Percentiles rank a stretch among this genome's conserved stretches.
Conservation (phyloP, 139 green algal genomes). For the Micractinium sp. region DNA sequence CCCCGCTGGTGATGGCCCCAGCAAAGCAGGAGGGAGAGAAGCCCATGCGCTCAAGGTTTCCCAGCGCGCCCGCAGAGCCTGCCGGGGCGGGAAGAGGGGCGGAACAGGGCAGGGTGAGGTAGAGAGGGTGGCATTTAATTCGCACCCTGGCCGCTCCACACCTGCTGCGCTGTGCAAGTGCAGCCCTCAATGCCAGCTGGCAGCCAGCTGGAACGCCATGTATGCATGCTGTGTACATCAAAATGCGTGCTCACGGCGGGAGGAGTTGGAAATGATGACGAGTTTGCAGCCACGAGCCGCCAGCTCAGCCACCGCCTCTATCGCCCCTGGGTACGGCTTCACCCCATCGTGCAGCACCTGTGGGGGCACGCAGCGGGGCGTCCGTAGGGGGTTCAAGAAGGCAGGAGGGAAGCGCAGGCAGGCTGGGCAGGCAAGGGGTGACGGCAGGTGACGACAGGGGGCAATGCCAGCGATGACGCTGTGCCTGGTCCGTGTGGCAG, state of each 20-base stretch:
- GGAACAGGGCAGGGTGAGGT: background rate
- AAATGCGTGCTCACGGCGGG: slow-evolving; percentile 42
- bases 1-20: slow-evolving; percentile 60
- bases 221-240: background rate
- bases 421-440: too few species aligned
- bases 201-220: background rate
- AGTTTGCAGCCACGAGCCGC: slow-evolving; percentile 56
- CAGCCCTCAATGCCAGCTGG: background rate
- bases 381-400: background rate
- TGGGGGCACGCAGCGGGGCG: background rate
- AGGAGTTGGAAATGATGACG: slow-evolving; percentile 88
- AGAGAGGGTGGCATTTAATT: background rate
- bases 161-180: background rate
- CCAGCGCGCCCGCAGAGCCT: slow-evolving; percentile 66
- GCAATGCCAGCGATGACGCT: too few species aligned
- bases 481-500: too few species aligned
- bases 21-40: slow-evolving; percentile 77
- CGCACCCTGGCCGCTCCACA: too few species aligned
- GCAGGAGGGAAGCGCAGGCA: background rate
- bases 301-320: slow-evolving; percentile 68
- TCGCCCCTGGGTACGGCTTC: slow-evolving; percentile 71
- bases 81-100: background rate
- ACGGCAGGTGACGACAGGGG: too few species aligned
- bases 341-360: slow-evolving; percentile 85
- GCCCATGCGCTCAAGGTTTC: slow-evolving; percentile 82